Evolutionary conservation across 2,329 filamentous ascomycete genomes (phyloP).

Genomic region (Bertia moriformis): DNA sequence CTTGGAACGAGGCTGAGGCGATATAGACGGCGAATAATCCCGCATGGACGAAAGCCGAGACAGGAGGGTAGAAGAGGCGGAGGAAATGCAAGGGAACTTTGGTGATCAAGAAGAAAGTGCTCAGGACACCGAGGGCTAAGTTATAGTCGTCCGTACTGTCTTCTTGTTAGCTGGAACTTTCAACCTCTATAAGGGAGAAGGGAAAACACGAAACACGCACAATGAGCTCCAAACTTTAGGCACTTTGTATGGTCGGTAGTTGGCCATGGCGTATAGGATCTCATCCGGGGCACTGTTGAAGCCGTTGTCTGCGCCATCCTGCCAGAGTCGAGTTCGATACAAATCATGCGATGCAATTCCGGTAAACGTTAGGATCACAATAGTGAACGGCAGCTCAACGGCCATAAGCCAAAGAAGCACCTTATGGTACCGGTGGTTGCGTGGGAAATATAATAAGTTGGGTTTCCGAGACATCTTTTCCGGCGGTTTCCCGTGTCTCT

Average conservation of each 20-base stretch:
- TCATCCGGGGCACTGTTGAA: conserved; percentile 46
- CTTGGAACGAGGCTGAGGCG: conserved; percentile 37
- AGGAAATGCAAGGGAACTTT: conserved; percentile 41
- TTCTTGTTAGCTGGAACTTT: conserved; percentile 4
- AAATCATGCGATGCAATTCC: conserved; percentile 46
- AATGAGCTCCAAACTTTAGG: conserved; percentile 46
- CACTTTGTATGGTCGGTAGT: conserved; percentile 34
- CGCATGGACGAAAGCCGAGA: conserved; percentile 35
- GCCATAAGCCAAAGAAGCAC: conserved; percentile 37
- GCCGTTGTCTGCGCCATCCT: conserved; percentile 42
- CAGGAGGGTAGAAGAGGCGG: conserved; percentile 37
- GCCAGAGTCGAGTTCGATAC: conserved; percentile 46
- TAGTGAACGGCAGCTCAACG: conserved; percentile 38
- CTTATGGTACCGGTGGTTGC: conserved; percentile 9
- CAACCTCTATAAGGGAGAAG: conserved; percentile 1
- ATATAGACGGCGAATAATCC: conserved; percentile 34
- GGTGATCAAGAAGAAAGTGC: conserved; percentile 42
- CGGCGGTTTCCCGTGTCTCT: background rate
- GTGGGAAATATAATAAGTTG: conserved; percentile 1
- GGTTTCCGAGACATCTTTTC: too few relatives aligned
- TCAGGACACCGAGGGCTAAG: conserved; percentile 43
- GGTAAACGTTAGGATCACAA: conserved; percentile 41
- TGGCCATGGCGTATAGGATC: conserved; percentile 40
- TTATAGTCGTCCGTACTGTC: conserved; percentile 44
- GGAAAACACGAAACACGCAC: conserved; percentile 18